A percentile compares a stretch with the other conserved stretches of the same genome.
These are phyloP conservation scores for Lathyrus oleraceus DNA, from an alignment of 306 rosid species.

Conservation along the genomic window DNA sequence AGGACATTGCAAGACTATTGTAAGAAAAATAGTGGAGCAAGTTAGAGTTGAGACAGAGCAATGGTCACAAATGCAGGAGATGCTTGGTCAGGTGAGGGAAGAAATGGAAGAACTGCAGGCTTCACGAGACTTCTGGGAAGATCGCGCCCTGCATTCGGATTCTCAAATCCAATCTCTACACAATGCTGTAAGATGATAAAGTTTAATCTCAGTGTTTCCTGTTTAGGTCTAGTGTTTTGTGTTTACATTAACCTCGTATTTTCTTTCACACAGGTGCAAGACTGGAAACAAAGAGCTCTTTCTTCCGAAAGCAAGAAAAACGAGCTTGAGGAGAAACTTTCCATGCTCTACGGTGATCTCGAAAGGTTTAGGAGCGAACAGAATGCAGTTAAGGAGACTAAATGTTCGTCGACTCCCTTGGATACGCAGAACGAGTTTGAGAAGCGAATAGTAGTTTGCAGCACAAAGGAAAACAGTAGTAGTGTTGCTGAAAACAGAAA, in stretches of 20 bases:
- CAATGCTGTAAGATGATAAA: conserved; percentile 52
- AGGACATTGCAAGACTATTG: conserved; percentile 78
- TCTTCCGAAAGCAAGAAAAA: conserved; percentile 56
- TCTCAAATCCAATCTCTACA: conserved; percentile 57
- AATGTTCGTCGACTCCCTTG: conserved; percentile 16
- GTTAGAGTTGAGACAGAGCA: conserved; percentile 88
- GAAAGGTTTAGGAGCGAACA: conserved; percentile 48
- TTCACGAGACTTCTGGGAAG: conserved; percentile 91
- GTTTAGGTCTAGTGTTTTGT: too few relatives aligned
- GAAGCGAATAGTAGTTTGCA: conserved; percentile 76
- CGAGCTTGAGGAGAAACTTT: conserved; percentile 50
- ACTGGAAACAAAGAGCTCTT: conserved; percentile 78
- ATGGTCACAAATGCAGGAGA: conserved; percentile 98
- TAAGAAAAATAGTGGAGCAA: conserved; percentile 79
- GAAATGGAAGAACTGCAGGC: conserved; percentile 91
- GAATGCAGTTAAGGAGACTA: conserved; percentile 25
- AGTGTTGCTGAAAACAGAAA: conserved; percentile 38
- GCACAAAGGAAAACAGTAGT: conserved; percentile 56
- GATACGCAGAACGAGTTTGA: conserved; percentile 66
- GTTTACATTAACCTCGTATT: neutral
- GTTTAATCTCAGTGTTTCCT: neutral
- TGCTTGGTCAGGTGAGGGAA: conserved; percentile 80
- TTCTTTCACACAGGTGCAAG: conserved; percentile 64
- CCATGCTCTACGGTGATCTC: conserved; percentile 44
- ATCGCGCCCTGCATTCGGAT: conserved; percentile 59